Conservation (phyloP, 352 stramenopile species). For the Pythium monospermum region DNA sequence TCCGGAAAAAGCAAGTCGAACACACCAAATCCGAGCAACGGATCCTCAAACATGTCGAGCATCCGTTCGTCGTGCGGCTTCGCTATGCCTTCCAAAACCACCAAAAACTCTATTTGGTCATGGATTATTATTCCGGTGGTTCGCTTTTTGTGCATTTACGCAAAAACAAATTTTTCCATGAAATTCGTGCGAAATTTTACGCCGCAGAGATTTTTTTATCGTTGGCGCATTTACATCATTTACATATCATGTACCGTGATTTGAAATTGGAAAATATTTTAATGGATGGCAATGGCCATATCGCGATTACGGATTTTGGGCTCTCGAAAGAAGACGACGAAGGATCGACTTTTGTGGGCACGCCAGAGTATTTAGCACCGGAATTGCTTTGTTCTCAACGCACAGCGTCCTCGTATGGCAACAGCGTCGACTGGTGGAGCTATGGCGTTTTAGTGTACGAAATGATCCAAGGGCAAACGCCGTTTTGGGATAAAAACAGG, state of each 20-base stretch:
- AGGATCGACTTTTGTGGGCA: slow-evolving; percentile 79
- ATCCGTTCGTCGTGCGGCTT: slow-evolving; percentile 86
- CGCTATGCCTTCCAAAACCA: slow-evolving; percentile 88
- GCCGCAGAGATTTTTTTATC: slow-evolving; percentile 80
- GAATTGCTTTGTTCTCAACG: slow-evolving; percentile 74
- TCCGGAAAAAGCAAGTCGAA: slow-evolving; percentile 83
- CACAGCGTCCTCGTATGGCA: slow-evolving; percentile 73
- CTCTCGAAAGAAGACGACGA: slow-evolving; percentile 84
- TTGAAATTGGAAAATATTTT: slow-evolving; percentile 89
- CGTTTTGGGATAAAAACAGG: slow-evolving; percentile 84
- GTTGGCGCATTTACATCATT: slow-evolving; percentile 76
- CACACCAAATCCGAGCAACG: slow-evolving; percentile 87
- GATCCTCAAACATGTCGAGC: slow-evolving; percentile 84
- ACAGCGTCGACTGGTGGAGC: slow-evolving; percentile 87
- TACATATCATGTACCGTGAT: slow-evolving; percentile 89
- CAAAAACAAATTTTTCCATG: slow-evolving; percentile 67
- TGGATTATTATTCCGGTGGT: slow-evolving; percentile 87
- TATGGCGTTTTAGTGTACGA: slow-evolving; percentile 85
- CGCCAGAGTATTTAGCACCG: slow-evolving; percentile 78
- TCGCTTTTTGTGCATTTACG: slow-evolving; percentile 83
- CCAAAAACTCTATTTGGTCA: slow-evolving; percentile 86
- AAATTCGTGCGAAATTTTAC: slow-evolving; percentile 77
- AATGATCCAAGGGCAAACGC: slow-evolving; percentile 82
- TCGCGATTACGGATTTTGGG: slow-evolving; percentile 86
- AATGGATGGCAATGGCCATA: slow-evolving; percentile 79